Evolutionary conservation across 192 early-diverging fungal genomes (phyloP), one percentile per base, ranked within the genome.

Genomic region (Radiomyces spectabilis): DNA sequence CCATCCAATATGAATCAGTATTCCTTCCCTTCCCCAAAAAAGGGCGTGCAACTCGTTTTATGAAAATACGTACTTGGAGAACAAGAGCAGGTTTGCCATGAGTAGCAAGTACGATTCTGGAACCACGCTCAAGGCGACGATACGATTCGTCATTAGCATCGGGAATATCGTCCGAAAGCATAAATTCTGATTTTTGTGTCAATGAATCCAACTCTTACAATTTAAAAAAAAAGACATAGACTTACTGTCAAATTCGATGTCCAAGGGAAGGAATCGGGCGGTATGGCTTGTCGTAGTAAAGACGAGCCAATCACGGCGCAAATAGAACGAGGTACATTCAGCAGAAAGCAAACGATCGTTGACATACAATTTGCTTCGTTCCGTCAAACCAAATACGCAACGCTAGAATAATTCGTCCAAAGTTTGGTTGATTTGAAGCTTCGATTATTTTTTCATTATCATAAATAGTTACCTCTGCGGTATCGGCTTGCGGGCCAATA

Each of bases 121-220:
- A 77, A 9, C 94, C 96, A 44, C 93, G 82, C 72, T 98, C 96
- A n/a, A 98, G 77, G 0, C 89, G 77, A 24, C 96, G 80, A 21
- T 67, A 49, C 15, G 78, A 64, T 65, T 88, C 83, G 53, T 88
- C 80, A 39, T 84, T 84, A 15, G 72, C 69, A 19, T 69, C 42
- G 26, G 55, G 59, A 19, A 69, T 46, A 43, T 71, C 63, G 42
- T 76, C 73, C 42, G 71, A 63, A 52, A 72, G 55, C 53, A 72
- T 74, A 33, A 70, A 67, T 15, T 74, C 63, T 43, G n/a, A n/a
- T n/a, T n/a, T n/a, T n/a, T n/a, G n/a, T n/a, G n/a, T n/a, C n/a
- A n/a, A 47, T 45, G 5, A 66, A 39, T 8, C 42, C 38, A 19
- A 44, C 9, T 24, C 10, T 18, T 13, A 45, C 19, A 12, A 39